Percentiles rank a stretch among this genome's conserved stretches.
Evolutionary conservation across 371 early-diverging fungal genomes (phyloP).

Genomic region (Mucor indicus): DNA sequence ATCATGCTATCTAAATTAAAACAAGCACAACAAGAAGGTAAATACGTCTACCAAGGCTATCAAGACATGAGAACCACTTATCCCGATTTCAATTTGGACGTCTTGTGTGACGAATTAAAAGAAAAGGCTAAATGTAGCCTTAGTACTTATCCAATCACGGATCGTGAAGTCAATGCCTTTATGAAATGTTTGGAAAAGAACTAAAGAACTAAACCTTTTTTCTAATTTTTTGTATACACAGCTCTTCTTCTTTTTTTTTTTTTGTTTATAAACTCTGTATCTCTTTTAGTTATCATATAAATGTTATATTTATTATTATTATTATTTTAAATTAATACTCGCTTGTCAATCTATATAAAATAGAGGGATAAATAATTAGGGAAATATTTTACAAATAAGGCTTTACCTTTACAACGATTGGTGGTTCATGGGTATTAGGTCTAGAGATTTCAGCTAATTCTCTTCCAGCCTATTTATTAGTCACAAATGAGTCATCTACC

Average conservation of each 20-base stretch:
- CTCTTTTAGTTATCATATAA: conserved; percentile 1
- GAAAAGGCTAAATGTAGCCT: conserved; percentile 13
- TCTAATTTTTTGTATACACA: neutral
- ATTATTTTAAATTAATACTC: conserved; percentile 20
- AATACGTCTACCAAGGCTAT: conserved; percentile 19
- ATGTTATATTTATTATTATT: neutral
- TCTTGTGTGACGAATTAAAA: conserved; percentile 19
- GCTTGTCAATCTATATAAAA: conserved; percentile 10
- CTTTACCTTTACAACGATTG: conserved; percentile 70
- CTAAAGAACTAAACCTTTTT: neutral
- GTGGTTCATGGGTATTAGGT: conserved; percentile 84
- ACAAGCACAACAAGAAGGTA: conserved; percentile 21
- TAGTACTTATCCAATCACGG: conserved; percentile 3
- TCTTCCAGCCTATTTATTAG: conserved; percentile 67
- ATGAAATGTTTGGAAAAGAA: conserved; percentile 7
- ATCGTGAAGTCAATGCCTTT: conserved; percentile 12
- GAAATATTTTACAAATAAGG: neutral
- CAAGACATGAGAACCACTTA: conserved; percentile 14
- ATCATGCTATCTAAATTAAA: conserved; percentile 5
- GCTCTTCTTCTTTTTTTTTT: neutral
- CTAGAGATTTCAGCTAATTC: conserved; percentile 81
- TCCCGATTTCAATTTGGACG: conserved; percentile 32
- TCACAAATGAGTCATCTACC: conserved; percentile 8
- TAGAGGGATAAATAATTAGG: neutral
- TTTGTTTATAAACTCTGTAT: neutral